Percentiles rank a stretch among this genome's conserved stretches.
These are phyloP conservation scores for Fermentozyma sake DNA, from an alignment of 1,139 yeast species.

Conservation along the genomic window DNA sequence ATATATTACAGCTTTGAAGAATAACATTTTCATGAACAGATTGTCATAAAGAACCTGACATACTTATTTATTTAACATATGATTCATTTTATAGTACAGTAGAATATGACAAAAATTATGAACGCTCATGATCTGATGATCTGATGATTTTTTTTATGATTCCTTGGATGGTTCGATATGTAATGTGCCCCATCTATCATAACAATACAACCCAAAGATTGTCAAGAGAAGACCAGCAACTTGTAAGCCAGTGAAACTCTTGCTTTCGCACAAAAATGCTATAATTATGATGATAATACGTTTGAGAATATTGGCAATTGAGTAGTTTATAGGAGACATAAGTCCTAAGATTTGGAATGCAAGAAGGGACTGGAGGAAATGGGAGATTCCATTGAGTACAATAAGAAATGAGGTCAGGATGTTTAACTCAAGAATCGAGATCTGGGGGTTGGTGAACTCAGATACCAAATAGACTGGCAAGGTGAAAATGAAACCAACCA, in stretches of 20 bases:
- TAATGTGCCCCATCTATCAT: constrained; percentile 69
- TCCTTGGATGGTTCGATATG: no score
- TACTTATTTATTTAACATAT: no score
- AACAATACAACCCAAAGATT: constrained; percentile 55
- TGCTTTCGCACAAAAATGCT: constrained; percentile 77
- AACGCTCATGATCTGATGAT: no score
- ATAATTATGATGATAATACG: constrained; percentile 80
- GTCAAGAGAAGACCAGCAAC: constrained; percentile 70
- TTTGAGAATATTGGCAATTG: constrained; percentile 84
- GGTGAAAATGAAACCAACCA: constrained; percentile 74
- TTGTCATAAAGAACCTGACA: no score
- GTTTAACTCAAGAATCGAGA: constrained; percentile 34
- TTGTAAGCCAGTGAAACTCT: constrained; percentile 50
- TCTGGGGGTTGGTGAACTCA: constrained; percentile 45
- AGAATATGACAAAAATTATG: no score
- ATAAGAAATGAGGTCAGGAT: constrained; percentile 31
- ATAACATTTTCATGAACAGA: no score
- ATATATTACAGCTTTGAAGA: no score
- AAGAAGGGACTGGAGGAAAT: constrained; percentile 77
- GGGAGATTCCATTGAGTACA: constrained; percentile 67
- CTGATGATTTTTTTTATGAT: no score
- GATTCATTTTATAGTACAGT: no score
- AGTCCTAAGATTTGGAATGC: constrained; percentile 88
- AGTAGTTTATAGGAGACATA: constrained; percentile 84
- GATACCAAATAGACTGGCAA: constrained; percentile 70